Evolutionary conservation across 2,329 filamentous ascomycete species (phyloP).

Genomic region (Hypoxylon rubiginosum): DNA sequence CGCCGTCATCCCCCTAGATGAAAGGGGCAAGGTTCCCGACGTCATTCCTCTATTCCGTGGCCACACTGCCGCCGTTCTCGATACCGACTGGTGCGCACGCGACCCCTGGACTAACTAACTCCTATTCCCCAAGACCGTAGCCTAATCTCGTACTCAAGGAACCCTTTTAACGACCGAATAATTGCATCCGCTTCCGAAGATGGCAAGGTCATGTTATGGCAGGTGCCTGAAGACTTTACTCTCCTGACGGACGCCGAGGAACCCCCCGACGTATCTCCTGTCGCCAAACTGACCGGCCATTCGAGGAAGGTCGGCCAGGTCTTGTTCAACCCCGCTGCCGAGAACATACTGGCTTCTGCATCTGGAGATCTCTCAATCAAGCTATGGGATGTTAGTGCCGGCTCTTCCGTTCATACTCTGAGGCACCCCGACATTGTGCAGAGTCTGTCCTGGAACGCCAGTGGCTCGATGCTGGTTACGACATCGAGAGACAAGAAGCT

Average conservation of each 20-base stretch:
- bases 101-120: constrained; percentile 35
- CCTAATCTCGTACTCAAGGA: constrained; percentile 69
- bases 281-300: constrained; percentile 87
- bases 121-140: constrained; percentile 35
- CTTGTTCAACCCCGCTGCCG: constrained; percentile 95
- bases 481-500: constrained; percentile 99
- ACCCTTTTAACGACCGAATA: constrained; percentile 94
- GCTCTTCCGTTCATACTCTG: constrained; percentile 79
- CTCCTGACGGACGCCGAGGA: constrained; percentile 89
- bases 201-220: constrained; percentile 96
- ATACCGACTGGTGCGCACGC: constrained; percentile 88
- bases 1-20: constrained; percentile 90
- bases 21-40: constrained; percentile 92
- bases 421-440: constrained; percentile 94
- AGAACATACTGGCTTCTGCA: constrained; percentile 93
- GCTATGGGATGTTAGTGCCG: constrained; percentile 91
- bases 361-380: constrained; percentile 97
- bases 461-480: constrained; percentile 87
- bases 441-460: constrained; percentile 94
- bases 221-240: constrained; percentile 89
- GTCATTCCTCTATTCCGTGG: constrained; percentile 95
- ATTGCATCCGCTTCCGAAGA: constrained; percentile 96
- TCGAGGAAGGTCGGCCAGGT: constrained; percentile 98
- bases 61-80: constrained; percentile 94
- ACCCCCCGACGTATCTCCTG: constrained; percentile 82